phyloP scores from a whole-genome alignment of 2,329 filamentous ascomycete species.

The Venturia carpophila region DNA sequence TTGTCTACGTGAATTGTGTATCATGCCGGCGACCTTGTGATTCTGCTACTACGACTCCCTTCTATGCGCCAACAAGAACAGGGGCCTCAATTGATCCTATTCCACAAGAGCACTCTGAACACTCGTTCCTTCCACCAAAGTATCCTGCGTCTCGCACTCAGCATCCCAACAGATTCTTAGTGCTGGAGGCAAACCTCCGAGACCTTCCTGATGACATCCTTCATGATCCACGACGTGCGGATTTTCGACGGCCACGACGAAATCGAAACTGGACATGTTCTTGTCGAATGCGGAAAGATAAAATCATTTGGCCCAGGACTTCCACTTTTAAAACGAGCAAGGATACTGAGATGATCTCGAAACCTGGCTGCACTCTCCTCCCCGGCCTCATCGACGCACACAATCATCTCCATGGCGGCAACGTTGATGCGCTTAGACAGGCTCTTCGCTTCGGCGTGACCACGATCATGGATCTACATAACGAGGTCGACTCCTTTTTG shows the following conservation, averaged over 20 bases:
- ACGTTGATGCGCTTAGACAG: conserved; percentile 36
- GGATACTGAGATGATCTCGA: conserved; percentile 31
- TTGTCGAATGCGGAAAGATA: conserved; percentile 38
- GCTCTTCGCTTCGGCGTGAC: conserved; percentile 44
- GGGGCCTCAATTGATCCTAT: too few species aligned
- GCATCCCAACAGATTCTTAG: background rate
- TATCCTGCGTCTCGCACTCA: background rate
- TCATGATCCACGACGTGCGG: conserved; percentile 37
- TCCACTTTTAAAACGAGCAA: conserved; percentile 11
- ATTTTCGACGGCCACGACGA: conserved; percentile 41
- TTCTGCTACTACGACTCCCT: too few species aligned
- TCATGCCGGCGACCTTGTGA: too few species aligned
- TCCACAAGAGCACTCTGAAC: too few species aligned
- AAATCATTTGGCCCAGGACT: background rate
- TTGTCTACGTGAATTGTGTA: too few species aligned
- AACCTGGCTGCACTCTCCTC: conserved; percentile 40
- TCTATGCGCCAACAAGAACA: too few species aligned
- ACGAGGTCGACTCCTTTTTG: conserved; percentile 27
- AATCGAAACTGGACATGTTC: conserved; percentile 35
- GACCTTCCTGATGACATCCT: conserved; percentile 19
- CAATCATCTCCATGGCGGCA: conserved; percentile 39
- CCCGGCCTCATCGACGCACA: conserved; percentile 47
- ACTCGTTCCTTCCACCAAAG: background rate
- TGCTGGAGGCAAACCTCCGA: background rate
- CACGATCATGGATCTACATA: conserved; percentile 45